Evolutionary conservation across 805 yeast genomes (phyloP), one percentile per base, ranked within the genome.

Genomic region (Kodamaea neixiangensis): DNA sequence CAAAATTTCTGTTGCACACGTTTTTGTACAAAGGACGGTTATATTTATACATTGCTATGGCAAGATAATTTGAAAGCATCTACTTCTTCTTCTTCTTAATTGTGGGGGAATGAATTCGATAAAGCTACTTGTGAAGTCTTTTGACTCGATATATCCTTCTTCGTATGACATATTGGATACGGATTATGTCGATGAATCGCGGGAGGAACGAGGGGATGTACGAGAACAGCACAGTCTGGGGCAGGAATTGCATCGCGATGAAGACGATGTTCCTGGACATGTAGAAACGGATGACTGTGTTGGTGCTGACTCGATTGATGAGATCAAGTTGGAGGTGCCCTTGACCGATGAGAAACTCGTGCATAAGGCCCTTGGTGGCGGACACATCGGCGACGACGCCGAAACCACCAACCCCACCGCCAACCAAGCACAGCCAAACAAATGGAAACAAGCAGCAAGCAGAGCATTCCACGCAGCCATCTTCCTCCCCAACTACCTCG

Each of bases 401-500:
- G n/a, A n/a, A n/a, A n/a, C n/a, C n/a, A n/a, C n/a, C n/a, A n/a
- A n/a, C n/a, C n/a, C n/a, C n/a, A n/a, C 37, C 37, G 37, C 14
- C 37, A 33, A 7, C 10, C 29, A 19, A 15, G 25, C 25, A 15
- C 43, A n/a, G 41, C 41, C n/a, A n/a, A n/a, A 38, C 15, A 18
- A 20, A 38, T 42, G 45, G 45, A 25, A 13, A 11, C 34, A 18
- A 17, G 21, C 29, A 6, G 34, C 34, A 19, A 22, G 35, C 19
- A 20, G 39, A 13, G 25, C 20, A 33, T 5, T 25, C 31, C 5
- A 25, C 11, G 31, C 31, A 7, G 31, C 31, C 5, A 19, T 78
- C 29, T 82, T 78, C 53, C 45, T 81, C 0, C 85, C 87, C 7
- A 76, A 79, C 53, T 57, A 75, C 38, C 47, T 85, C 5, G 54